These are phyloP conservation scores for Fusarium nanum DNA, from an alignment of 2,329 filamentous ascomycete species.

Conservation along the genomic window DNA sequence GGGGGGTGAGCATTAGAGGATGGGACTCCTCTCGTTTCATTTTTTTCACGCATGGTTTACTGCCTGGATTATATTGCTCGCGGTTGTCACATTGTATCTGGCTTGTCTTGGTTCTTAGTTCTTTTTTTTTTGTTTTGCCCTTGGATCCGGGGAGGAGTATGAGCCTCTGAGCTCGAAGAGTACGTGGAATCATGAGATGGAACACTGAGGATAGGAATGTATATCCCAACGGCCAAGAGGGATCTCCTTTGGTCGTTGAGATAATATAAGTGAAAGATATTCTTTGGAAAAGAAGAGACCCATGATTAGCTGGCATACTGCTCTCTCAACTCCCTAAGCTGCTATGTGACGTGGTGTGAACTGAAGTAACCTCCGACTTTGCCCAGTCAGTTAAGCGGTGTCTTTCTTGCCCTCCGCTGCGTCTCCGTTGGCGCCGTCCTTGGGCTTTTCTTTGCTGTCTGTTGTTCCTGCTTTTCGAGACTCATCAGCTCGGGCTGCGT, in stretches of 20 bases:
- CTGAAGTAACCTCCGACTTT: background rate
- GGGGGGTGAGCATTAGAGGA: background rate
- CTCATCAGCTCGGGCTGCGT: background rate
- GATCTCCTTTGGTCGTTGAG: conserved; percentile 6
- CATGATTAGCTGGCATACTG: background rate
- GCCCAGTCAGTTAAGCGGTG: background rate
- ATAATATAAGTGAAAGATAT: conserved; percentile 13
- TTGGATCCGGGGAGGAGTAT: conserved; percentile 8
- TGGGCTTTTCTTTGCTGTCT: conserved; percentile 3
- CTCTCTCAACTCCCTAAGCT: background rate
- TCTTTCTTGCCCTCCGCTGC: conserved; percentile 12
- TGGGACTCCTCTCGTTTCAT: background rate
- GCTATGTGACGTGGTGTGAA: conserved; percentile 8
- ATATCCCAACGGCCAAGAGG: conserved; percentile 7
- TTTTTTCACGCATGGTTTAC: conserved; percentile 1
- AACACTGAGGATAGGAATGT: conserved; percentile 4
- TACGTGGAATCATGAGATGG: conserved; percentile 22
- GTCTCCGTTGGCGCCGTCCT: conserved; percentile 10
- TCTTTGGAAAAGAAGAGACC: conserved; percentile 11
- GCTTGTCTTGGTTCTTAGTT: background rate
- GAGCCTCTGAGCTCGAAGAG: conserved; percentile 27
- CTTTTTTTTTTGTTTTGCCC: background rate
- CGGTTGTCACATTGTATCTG: background rate
- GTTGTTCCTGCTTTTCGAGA: background rate
- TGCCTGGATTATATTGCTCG: conserved; percentile 3